Conservation (phyloP, 768 basidiomycete species). For the Termitomyces sp. region DNA sequence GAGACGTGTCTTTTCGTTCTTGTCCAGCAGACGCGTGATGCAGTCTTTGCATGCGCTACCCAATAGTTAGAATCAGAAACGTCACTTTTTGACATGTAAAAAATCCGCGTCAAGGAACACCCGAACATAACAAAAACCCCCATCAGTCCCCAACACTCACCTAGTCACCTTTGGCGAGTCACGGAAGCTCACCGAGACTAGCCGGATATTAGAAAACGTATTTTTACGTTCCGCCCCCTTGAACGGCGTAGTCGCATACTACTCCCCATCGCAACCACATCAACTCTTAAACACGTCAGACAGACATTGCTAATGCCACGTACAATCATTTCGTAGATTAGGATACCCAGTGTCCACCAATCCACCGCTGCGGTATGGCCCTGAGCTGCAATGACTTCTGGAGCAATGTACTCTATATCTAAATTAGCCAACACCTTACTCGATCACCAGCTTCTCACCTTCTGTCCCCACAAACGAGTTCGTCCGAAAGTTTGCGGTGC, state of each 20-base stretch:
- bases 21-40: conserved; percentile 82
- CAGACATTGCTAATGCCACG: conserved; percentile 36
- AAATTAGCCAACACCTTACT: conserved; percentile 13
- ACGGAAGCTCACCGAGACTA: conserved; percentile 79
- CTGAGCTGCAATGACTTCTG: conserved; percentile 94
- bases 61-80: conserved; percentile 15
- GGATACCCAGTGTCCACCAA: conserved; percentile 98
- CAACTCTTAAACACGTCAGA: conserved; percentile 27
- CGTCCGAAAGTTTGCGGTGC: conserved; percentile 95
- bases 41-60: conserved; percentile 83
- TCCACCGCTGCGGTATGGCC: conserved; percentile 98
- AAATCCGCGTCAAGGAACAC: conserved; percentile 20
- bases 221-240: conserved; percentile 93
- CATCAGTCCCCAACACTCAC: conserved; percentile 36
- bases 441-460: conserved; percentile 44
- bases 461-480: conserved; percentile 99
- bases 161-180: conserved; percentile 76
- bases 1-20: conserved; percentile 81
- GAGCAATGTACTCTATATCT: conserved; percentile 90
- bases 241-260: conserved; percentile 99
- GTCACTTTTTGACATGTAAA: conserved; percentile 7
- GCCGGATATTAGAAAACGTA: conserved; percentile 94
- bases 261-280: conserved; percentile 8
- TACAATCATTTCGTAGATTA: conserved; percentile 99
- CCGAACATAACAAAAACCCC: conserved; percentile 6